Evolutionary conservation across 1,284 basidiomycete species (phyloP), one percentile per base, ranked within the genome.

Genomic region (Naganishia albida): DNA sequence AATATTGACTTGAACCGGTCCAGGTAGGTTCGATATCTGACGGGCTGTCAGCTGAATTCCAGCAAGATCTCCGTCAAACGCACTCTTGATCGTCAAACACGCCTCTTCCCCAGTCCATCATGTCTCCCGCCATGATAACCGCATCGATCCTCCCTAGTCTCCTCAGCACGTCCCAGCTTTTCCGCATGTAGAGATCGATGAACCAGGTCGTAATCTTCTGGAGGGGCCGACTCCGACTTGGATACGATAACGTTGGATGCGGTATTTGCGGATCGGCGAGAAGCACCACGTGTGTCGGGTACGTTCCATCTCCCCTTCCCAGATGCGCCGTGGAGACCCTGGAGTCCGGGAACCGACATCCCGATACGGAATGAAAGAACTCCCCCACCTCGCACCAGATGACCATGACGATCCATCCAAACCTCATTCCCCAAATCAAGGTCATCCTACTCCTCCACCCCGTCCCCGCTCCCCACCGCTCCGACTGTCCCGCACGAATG

Each of bases 51-150:
- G 48, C 7, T 25, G 18, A 16, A 25, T 26, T 44, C 38, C n/a
- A 8, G 34, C 8, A 38, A 28, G 12, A 38, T 1, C 16, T 15
- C 18, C 13, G 8, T 20, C 8, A 3, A 7, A 84, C 87, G 78
- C 76, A 92, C 91, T 91, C 87, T 67, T 80, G 75, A 59, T 84
- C 83, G 34, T 80, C 81, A 72, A 83, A 83, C 13, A 83, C 80
- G 20, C 82, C 80, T 67, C 87, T 84, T 4, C 90, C 91, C 59
- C 84, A 85, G 56, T 86, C 85, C 62, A 89, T 82, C 85, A 90
- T 86, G 77, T 90, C 87, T 26, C 92, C 92, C 23, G 93, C 80
- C 68, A 94, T 89, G 10, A 94, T 82, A 8, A 93, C 85, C 15
- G 82, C 83, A 72, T 93, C 82, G 0, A 91, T 89, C 25, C 80